Conservation (phyloP, 768 basidiomycete genomes). For the Saitozyma podzolica region DNA sequence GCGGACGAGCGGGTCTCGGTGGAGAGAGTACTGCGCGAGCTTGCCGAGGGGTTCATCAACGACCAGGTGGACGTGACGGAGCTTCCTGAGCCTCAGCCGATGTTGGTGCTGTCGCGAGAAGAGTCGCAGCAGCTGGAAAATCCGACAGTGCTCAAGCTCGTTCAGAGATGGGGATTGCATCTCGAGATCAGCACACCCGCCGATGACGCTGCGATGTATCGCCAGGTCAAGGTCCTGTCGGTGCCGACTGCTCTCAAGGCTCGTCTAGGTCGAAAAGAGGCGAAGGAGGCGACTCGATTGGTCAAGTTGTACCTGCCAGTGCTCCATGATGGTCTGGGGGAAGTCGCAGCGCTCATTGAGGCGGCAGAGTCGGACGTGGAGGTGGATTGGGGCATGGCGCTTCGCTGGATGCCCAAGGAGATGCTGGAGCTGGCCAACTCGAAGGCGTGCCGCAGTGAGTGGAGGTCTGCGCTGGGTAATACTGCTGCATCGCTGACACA, state of each 20-base stretch:
- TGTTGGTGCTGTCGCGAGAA: slow-evolving; percentile 65
- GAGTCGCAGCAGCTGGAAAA: slow-evolving; percentile 61
- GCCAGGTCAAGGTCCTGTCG: slow-evolving; percentile 15
- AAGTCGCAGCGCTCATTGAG: slow-evolving; percentile 25
- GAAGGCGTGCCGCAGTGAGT: slow-evolving; percentile 87
- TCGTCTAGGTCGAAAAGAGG: slow-evolving; percentile 52
- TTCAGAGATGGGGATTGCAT: slow-evolving; percentile 47
- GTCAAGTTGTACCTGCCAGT: slow-evolving; percentile 71
- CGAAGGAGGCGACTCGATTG: slow-evolving; percentile 72
- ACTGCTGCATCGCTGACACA: neutral
- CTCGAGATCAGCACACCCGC: slow-evolving; percentile 13
- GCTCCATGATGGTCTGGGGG: slow-evolving; percentile 56
- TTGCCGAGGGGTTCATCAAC: slow-evolving; percentile 66
- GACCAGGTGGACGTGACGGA: slow-evolving; percentile 53
- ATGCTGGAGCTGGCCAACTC: slow-evolving; percentile 86
- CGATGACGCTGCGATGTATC: slow-evolving; percentile 9
- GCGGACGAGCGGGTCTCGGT: slow-evolving; percentile 95
- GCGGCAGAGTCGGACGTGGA: neutral
- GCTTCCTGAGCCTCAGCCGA: slow-evolving; percentile 58
- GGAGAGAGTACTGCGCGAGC: slow-evolving; percentile 71
- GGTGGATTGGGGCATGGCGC: slow-evolving; percentile 64
- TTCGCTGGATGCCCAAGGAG: slow-evolving; percentile 79
- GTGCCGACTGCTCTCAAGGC: slow-evolving; percentile 31
- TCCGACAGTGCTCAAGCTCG: slow-evolving; percentile 16
- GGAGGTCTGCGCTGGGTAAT: neutral